These are phyloP conservation scores for Leishmania tarentolae DNA, from an alignment of 208 protist species.

Conservation along the genomic window DNA sequence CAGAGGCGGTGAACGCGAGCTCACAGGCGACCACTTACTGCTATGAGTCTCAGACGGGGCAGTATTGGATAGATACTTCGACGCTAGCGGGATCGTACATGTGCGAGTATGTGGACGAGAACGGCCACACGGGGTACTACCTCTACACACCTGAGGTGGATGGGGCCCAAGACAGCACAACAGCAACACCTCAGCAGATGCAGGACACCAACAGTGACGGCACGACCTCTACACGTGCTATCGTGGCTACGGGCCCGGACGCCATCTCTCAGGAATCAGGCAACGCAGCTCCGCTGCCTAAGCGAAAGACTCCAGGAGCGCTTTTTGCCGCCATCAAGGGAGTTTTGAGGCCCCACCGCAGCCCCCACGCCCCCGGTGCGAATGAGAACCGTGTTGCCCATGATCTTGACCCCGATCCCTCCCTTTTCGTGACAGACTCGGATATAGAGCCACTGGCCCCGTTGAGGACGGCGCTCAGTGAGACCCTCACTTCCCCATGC, in stretches of 20 bases:
- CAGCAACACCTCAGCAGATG: not conserved
- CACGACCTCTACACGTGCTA: slow-evolving; percentile 5
- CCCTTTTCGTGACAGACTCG: not conserved
- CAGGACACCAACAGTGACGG: not conserved
- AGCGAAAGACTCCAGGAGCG: slow-evolving; percentile 15
- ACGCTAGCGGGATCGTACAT: slow-evolving; percentile 19
- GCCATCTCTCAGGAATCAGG: slow-evolving; percentile 11
- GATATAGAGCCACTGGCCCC: not conserved
- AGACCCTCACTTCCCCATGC: not conserved
- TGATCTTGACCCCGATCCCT: slow-evolving; percentile 9
- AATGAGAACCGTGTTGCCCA: slow-evolving; percentile 16
- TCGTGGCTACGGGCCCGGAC: slow-evolving; percentile 12
- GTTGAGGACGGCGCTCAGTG: not conserved
- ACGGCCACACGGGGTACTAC: slow-evolving; percentile 41
- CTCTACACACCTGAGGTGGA: slow-evolving; percentile 27
- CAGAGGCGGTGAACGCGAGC: not conserved
- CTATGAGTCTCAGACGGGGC: not conserved
- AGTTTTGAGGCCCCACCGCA: slow-evolving; percentile 23
- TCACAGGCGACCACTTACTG: not conserved
- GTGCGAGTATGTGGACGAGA: slow-evolving; percentile 46
- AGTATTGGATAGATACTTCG: not conserved
- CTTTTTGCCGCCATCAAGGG: slow-evolving; percentile 22
- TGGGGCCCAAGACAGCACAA: not conserved
- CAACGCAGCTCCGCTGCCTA: not conserved
- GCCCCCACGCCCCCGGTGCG: not conserved